Evolutionary conservation across 192 early-diverging fungal genomes (phyloP), one percentile per base, ranked within the genome.

Genomic region (Linnemannia schmuckeri): DNA sequence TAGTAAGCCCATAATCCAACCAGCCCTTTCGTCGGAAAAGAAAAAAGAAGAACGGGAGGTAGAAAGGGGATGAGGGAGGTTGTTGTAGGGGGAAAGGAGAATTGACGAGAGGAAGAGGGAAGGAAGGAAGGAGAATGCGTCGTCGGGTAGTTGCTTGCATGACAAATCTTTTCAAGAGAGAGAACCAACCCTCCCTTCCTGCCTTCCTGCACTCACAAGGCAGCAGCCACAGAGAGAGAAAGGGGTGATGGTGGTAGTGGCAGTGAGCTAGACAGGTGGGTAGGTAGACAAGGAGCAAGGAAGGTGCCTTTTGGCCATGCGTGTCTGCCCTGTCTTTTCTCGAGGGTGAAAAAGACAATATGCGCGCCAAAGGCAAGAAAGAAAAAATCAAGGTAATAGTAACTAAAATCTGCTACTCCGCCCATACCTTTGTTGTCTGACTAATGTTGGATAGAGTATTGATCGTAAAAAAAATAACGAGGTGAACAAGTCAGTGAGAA

Each of bases 271-370:
- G 57, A 3, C 9, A n/a, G 47, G 47, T 63, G 33, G 30, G 27
- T 66, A 66, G 5, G 49, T 52, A 52, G 20, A 52, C 20, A 52
- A 22, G 49, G 18, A 66, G 13, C 9, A 30, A 22, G 61, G 61
- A 9, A 30, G 61, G 61, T 10, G 57, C 61, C 61, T 66, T 66
- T 66, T 66, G 61, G 61, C 61, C 61, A 66, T 66, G 61, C 61
- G 12, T 0, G 24, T 30, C 4, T 66, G 9, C 13, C 30, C 3
- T 66, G 30, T 24, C 33, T n/a, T 15, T 57, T 33, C 61, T 66
- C 61, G 61, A 33, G 61, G 30, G 61, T 35, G 61, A 30, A 66
- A 33, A 35, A 33, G 30, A 15, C 30, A 30, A 66, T 66, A 66
- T 66, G 61, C 61, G 61, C 9, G 61, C 61, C 61, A 35, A 66